Percentiles rank a stretch among this genome's conserved stretches.
These are phyloP conservation scores for Andrographis paniculata DNA, from an alignment of 305 asterid genomes.

Conservation along the genomic window DNA sequence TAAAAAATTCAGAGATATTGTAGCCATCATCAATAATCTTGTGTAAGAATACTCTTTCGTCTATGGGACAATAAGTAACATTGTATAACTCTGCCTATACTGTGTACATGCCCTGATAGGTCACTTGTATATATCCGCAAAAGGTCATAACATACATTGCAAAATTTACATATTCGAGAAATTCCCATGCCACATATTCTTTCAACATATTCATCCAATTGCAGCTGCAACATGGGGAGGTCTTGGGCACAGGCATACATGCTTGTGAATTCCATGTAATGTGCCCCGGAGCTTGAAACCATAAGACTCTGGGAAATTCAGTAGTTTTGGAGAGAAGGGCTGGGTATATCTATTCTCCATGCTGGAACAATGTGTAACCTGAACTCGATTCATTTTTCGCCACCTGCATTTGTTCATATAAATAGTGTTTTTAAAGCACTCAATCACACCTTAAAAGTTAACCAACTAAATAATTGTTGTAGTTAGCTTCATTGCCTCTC, in stretches of 20 bases:
- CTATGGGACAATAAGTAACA: no score
- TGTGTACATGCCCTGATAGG: conserved; percentile 20
- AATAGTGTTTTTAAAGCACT: no score
- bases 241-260: conserved; percentile 4
- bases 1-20: no score
- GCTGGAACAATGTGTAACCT: conserved; percentile 65
- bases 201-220: conserved; percentile 5
- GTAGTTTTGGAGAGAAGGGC: conserved; percentile 1
- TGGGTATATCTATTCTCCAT: conserved; percentile 38
- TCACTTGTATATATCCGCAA: conserved; percentile 9
- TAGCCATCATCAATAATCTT: no score
- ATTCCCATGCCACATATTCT: conserved; percentile 21
- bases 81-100: conserved; percentile 18
- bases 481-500: no score
- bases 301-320: background rate
- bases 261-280: conserved; percentile 13
- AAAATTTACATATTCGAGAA: conserved; percentile 22
- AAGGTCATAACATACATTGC: conserved; percentile 5
- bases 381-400: conserved; percentile 67
- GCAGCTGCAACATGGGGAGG: conserved; percentile 17
- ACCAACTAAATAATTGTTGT: no score
- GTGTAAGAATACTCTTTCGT: no score
- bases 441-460: no score
- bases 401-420: conserved; percentile 34
- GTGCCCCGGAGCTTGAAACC: conserved; percentile 5